phyloP scores from a whole-genome alignment of 2,329 filamentous ascomycete species.

The Colletotrichum musicola region DNA sequence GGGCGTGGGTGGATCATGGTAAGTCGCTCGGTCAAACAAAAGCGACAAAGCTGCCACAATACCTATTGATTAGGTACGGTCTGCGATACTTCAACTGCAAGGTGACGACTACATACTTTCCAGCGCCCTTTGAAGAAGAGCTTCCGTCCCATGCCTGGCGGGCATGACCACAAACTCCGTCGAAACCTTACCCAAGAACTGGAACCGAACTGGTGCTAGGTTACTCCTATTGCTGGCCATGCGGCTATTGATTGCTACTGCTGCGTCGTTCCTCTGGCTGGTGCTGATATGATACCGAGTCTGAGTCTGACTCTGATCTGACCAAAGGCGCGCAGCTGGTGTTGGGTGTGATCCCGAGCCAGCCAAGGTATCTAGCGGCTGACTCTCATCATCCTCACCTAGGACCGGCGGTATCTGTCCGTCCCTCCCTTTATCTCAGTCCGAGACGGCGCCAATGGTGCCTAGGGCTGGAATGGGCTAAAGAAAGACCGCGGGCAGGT shows the following conservation, averaged over 20 bases:
- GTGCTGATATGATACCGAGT: constrained; percentile 22
- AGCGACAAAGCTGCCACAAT: too few species aligned
- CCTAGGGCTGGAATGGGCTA: constrained; percentile 14
- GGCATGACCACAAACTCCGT: too few species aligned
- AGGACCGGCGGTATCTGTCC: constrained; percentile 15
- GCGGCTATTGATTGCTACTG: constrained; percentile 17
- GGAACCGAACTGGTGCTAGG: too few species aligned
- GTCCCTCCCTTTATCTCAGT: neutral
- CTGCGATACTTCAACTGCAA: neutral
- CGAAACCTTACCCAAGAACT: too few species aligned
- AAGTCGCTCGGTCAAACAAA: constrained; percentile 35
- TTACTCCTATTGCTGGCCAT: neutral
- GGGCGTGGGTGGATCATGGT: constrained; percentile 31
- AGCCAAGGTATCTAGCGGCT: neutral
- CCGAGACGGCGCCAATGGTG: constrained; percentile 6
- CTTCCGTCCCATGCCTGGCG: constrained; percentile 8
- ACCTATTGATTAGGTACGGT: too few species aligned
- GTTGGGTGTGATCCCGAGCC: neutral
- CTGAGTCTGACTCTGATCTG: constrained; percentile 1
- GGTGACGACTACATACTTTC: neutral
- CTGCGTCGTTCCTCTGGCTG: constrained; percentile 5
- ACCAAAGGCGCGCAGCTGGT: too few species aligned
- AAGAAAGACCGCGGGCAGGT: constrained; percentile 11
- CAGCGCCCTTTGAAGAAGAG: too few species aligned
- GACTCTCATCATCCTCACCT: neutral